These are phyloP conservation scores for Daldinia concentrica DNA, from an alignment of 495 filamentous ascomycete genomes.

Conservation along the genomic window DNA sequence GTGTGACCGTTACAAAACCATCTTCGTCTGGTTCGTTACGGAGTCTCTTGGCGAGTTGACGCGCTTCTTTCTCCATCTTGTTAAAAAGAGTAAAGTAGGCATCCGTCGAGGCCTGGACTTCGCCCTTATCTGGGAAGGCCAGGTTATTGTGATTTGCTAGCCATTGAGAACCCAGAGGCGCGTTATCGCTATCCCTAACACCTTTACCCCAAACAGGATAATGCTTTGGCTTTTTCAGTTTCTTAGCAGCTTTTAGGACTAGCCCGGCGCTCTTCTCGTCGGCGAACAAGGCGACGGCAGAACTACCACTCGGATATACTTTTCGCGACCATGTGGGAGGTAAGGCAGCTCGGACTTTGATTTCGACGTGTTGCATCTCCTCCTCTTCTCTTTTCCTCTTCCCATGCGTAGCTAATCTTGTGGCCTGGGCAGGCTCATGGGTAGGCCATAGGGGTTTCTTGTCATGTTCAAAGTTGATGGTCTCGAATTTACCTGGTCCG, in stretches of 20 bases:
- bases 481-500: slow-evolving; percentile 78
- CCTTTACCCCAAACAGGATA: slow-evolving; percentile 73
- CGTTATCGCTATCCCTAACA: slow-evolving; percentile 58
- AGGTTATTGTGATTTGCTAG: slow-evolving; percentile 73
- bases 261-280: slow-evolving; percentile 77
- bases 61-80: slow-evolving; percentile 70
- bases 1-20: slow-evolving; percentile 91
- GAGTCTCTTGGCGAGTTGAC: slow-evolving; percentile 67
- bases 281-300: slow-evolving; percentile 82
- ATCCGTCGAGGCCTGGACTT: slow-evolving; percentile 76
- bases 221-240: slow-evolving; percentile 64
- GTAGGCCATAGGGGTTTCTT: slow-evolving; percentile 43
- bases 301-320: slow-evolving; percentile 74
- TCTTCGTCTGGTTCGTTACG: slow-evolving; percentile 89
- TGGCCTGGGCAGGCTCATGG: slow-evolving; percentile 53
- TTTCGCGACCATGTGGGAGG: slow-evolving; percentile 80
- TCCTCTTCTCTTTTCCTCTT: slow-evolving; percentile 71
- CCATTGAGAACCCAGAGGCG: slow-evolving; percentile 66
- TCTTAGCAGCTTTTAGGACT: slow-evolving; percentile 76
- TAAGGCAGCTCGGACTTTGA: slow-evolving; percentile 62
- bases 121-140: slow-evolving; percentile 70
- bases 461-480: slow-evolving; percentile 72
- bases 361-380: slow-evolving; percentile 61
- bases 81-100: slow-evolving; percentile 81
- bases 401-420: slow-evolving; percentile 60